Conservation (phyloP, 2,329 filamentous ascomycete genomes). For the Colletotrichum magnum region DNA sequence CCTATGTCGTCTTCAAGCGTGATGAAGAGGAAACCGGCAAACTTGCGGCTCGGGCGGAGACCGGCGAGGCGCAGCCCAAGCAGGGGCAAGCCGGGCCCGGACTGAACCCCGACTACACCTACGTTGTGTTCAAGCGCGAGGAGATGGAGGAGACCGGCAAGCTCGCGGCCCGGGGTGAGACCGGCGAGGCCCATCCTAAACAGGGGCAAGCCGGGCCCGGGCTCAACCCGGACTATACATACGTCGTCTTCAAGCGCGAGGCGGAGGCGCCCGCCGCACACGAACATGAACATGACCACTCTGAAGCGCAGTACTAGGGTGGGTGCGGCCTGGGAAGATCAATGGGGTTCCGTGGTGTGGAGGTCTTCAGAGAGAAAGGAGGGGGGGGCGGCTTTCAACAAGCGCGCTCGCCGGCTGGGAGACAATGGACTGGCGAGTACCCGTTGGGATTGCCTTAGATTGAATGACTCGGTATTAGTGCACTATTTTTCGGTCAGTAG, state of each 20-base stretch:
- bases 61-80: neutral
- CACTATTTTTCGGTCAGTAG: too few relatives aligned
- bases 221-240: neutral
- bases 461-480: too few relatives aligned
- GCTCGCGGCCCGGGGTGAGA: too few relatives aligned
- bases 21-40: neutral
- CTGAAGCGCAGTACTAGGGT: too few relatives aligned
- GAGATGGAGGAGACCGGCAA: neutral
- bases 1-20: neutral
- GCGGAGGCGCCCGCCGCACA: neutral
- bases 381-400: too few relatives aligned
- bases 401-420: too few relatives aligned
- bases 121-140: conserved; percentile 1
- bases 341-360: too few relatives aligned
- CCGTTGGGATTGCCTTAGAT: too few relatives aligned
- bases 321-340: too few relatives aligned
- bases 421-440: too few relatives aligned
- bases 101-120: neutral
- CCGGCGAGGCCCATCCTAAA: neutral
- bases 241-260: neutral
- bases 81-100: neutral
- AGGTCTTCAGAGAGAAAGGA: too few relatives aligned
- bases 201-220: neutral
- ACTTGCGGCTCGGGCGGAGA: neutral
- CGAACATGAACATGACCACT: too few relatives aligned